Evolutionary conservation across 345 rosid species (phyloP).

Genomic region (Sonneratia alba): DNA sequence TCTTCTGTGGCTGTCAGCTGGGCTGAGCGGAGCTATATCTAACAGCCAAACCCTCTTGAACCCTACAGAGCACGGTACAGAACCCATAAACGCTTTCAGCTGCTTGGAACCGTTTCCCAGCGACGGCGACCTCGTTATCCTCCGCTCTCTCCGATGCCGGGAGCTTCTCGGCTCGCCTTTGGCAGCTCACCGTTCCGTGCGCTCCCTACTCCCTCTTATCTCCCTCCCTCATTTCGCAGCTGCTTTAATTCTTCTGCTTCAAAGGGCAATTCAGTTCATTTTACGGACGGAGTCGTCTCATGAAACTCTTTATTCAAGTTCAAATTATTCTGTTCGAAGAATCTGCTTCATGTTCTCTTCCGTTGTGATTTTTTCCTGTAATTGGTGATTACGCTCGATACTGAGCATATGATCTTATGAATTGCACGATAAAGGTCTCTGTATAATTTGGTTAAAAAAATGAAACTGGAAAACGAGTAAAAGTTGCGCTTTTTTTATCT

Average conservation of each 20-base stretch:
- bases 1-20: background rate
- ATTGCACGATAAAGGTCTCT: too few species aligned
- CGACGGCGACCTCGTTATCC: slow-evolving; percentile 28
- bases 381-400: too few species aligned
- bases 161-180: slow-evolving; percentile 46
- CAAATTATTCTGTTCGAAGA: too few species aligned
- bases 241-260: background rate
- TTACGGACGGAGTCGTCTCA: too few species aligned
- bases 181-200: slow-evolving; percentile 52
- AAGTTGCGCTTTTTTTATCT: background rate
- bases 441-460: too few species aligned
- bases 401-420: too few species aligned
- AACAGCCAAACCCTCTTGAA: background rate
- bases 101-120: background rate
- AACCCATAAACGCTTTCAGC: background rate
- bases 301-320: background rate
- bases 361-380: too few species aligned
- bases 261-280: background rate
- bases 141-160: slow-evolving; percentile 68
- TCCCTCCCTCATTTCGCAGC: background rate
- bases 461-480: too few species aligned
- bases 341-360: too few species aligned
- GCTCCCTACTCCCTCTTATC: slow-evolving; percentile 9
- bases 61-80: background rate
- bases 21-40: background rate